Evolutionary conservation across 2,329 filamentous ascomycete genomes (phyloP).

Genomic region (Arthrobotrys sinensis): DNA sequence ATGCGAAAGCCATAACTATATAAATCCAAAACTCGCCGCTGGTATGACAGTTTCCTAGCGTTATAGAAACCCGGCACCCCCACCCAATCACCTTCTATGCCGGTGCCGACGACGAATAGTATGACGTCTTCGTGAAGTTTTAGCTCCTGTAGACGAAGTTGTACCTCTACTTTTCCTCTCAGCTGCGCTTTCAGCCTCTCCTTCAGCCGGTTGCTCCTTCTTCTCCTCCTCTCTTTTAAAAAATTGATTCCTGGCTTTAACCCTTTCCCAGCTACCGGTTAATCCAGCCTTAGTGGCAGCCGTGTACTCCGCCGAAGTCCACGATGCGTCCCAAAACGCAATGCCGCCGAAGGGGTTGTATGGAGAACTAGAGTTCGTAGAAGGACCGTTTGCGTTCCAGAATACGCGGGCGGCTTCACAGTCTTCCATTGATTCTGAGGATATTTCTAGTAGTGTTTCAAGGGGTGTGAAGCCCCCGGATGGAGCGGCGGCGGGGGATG

Average conservation of each 20-base stretch:
- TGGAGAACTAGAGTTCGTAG: not conserved
- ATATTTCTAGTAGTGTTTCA: slow-evolving; percentile 22
- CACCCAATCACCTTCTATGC: slow-evolving; percentile 1
- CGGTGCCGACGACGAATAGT: slow-evolving; percentile 15
- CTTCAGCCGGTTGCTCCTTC: not conserved
- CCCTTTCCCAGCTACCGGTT: slow-evolving; percentile 18
- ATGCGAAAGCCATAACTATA: no score
- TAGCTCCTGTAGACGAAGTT: not conserved
- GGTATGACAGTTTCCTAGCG: no score
- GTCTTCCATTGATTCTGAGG: slow-evolving; percentile 47
- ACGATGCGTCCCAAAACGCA: slow-evolving; percentile 57
- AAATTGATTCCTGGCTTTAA: slow-evolving; percentile 21
- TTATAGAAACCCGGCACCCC: not conserved
- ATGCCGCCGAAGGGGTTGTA: slow-evolving; percentile 58
- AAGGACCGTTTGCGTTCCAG: slow-evolving; percentile 4
- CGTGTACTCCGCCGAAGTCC: slow-evolving; percentile 49
- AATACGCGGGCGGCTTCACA: slow-evolving; percentile 49
- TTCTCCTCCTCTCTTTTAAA: slow-evolving; percentile 32
- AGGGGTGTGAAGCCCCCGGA: slow-evolving; percentile 40
- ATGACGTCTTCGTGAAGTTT: slow-evolving; percentile 2
- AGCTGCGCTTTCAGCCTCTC: slow-evolving; percentile 6
- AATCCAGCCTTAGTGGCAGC: slow-evolving; percentile 28
- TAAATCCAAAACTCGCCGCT: no score
- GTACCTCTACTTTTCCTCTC: slow-evolving; percentile 1
- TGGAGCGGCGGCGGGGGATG: slow-evolving; percentile 28